Percentiles rank a stretch among this genome's conserved stretches.
Conservation (phyloP, 2,329 filamentous ascomycete species). For the Colletotrichum cereale region DNA sequence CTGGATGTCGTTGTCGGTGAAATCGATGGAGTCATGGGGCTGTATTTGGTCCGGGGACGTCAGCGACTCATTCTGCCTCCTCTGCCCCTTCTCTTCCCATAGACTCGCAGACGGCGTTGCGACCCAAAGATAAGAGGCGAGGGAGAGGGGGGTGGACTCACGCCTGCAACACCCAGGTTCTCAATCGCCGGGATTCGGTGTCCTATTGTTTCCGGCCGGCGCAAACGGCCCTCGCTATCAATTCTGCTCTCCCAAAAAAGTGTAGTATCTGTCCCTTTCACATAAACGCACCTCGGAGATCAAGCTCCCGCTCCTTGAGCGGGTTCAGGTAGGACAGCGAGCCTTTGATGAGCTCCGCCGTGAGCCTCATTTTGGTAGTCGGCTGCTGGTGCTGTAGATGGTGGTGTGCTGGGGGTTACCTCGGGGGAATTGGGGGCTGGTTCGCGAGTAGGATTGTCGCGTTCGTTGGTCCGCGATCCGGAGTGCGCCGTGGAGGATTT, state of each 20-base stretch:
- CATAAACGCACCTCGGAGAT: constrained; percentile 93
- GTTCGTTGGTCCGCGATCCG: background rate
- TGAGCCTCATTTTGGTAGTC: constrained; percentile 83
- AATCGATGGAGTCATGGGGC: constrained; percentile 97
- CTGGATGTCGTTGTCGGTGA: constrained; percentile 98
- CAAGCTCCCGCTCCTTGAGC: constrained; percentile 97
- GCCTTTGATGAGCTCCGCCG: constrained; percentile 91
- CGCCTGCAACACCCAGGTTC: constrained; percentile 94
- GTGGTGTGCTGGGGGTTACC: constrained; percentile 32
- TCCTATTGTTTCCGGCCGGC: constrained; percentile 73
- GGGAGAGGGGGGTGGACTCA: constrained; percentile 63
- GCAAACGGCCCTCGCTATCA: constrained; percentile 76
- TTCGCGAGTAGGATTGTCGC: background rate
- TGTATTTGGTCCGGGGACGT: constrained; percentile 50
- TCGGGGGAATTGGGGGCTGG: constrained; percentile 2
- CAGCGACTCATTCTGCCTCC: constrained; percentile 12
- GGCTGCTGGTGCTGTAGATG: constrained; percentile 39
- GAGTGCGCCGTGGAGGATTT: background rate
- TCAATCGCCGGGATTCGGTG: constrained; percentile 98
- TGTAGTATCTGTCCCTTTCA: constrained; percentile 99
- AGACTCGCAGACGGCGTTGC: background rate
- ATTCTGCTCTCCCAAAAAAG: constrained; percentile 77
- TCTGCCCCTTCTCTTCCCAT: background rate
- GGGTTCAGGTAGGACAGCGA: constrained; percentile 99
- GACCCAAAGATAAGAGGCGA: background rate